Conservation (phyloP, 306 rosid species). For the Cajanus cajan region DNA sequence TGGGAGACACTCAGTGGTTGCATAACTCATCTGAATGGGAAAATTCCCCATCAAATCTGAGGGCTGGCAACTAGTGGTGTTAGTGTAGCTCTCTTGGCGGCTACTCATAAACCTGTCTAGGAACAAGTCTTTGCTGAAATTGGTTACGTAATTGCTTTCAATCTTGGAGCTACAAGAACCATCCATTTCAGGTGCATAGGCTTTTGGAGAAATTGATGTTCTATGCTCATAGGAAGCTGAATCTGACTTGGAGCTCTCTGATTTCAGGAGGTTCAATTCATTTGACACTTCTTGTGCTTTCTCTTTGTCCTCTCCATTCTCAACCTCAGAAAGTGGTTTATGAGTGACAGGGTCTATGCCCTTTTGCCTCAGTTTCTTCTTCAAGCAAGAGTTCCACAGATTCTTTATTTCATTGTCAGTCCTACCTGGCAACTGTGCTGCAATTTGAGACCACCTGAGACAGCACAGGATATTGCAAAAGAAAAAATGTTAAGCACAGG, state of each 20-base stretch:
- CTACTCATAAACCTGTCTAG: constrained; percentile 37
- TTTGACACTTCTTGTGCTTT: constrained; percentile 36
- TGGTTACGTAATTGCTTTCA: constrained; percentile 18
- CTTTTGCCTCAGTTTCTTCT: constrained; percentile 76
- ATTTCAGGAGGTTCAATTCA: constrained; percentile 48
- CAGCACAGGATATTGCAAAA: background rate
- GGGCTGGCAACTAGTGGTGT: constrained; percentile 25
- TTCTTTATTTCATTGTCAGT: constrained; percentile 95
- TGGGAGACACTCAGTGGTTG: constrained; percentile 28
- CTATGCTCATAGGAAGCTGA: constrained; percentile 42
- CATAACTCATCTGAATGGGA: constrained; percentile 45
- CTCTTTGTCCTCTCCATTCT: constrained; percentile 46
- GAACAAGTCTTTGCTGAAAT: constrained; percentile 33
- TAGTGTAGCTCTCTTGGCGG: constrained; percentile 34
- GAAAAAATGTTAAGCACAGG: background rate
- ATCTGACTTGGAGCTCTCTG: constrained; percentile 50
- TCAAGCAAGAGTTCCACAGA: constrained; percentile 85
- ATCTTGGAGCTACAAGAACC: constrained; percentile 37
- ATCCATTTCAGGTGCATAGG: constrained; percentile 36
- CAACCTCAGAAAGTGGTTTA: constrained; percentile 51
- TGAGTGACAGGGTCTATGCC: constrained; percentile 92
- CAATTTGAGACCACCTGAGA: constrained; percentile 88
- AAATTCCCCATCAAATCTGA: constrained; percentile 42
- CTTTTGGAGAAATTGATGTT: constrained; percentile 41
- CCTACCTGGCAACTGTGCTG: constrained; percentile 81